phyloP scores from a whole-genome alignment of 345 rosid species.

The Rhodamnia rubescens region DNA sequence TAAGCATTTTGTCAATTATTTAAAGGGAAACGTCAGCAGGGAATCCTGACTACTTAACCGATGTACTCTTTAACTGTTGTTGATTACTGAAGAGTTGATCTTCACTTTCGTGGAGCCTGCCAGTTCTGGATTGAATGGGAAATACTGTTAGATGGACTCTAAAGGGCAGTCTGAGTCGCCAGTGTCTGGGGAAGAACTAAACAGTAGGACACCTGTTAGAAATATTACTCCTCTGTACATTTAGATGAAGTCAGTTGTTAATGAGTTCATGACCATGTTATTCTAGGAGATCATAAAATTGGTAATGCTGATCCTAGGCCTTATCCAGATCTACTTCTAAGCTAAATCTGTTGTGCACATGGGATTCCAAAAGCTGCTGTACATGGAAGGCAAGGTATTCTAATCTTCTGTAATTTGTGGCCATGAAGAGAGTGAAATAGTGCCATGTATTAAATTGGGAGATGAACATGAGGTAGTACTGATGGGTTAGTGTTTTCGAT shows the following conservation, averaged over 20 bases:
- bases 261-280: background rate
- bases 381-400: background rate
- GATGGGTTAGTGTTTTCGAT: background rate
- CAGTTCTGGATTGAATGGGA: background rate
- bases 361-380: background rate
- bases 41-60: background rate
- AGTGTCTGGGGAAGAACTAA: background rate
- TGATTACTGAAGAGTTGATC: background rate
- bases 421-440: background rate
- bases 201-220: background rate
- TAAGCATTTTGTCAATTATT: background rate
- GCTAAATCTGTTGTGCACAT: background rate
- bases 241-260: background rate
- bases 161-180: background rate
- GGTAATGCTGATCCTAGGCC: background rate
- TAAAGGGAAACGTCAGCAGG: background rate
- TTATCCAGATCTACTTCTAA: background rate
- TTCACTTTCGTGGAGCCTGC: background rate
- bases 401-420: background rate
- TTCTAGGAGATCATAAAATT: background rate
- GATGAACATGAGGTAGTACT: background rate
- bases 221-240: background rate
- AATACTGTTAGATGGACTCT: background rate
- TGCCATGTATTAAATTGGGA: background rate
- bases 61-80: background rate